These are phyloP conservation scores for Orychophragmus violaceus DNA, from an alignment of 345 rosid species.

Conservation along the genomic window DNA sequence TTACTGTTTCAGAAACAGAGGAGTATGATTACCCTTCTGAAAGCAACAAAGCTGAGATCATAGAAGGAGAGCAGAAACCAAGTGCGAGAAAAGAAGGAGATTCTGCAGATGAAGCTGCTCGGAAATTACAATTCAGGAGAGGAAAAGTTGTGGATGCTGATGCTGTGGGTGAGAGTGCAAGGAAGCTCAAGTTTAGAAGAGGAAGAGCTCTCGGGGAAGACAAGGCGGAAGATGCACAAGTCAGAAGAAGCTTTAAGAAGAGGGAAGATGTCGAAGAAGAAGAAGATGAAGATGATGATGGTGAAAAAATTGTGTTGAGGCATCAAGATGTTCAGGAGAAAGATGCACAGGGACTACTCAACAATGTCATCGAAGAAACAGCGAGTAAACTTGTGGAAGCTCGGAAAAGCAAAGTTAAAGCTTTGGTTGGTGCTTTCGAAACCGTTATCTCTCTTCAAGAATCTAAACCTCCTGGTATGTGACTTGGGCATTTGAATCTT, in stretches of 20 bases:
- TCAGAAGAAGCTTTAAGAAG: slow-evolving; percentile 50
- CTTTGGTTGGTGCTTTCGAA: slow-evolving; percentile 96
- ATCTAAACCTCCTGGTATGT: slow-evolving; percentile 31
- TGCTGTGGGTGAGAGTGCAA: slow-evolving; percentile 42
- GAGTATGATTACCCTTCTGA: slow-evolving; percentile 32
- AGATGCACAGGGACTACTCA: slow-evolving; percentile 61
- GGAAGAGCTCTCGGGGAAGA: slow-evolving; percentile 44
- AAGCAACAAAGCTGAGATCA: slow-evolving; percentile 34
- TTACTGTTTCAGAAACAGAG: slow-evolving; percentile 35
- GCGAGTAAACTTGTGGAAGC: slow-evolving; percentile 80
- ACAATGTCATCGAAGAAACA: slow-evolving; percentile 90
- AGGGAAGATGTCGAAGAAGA: slow-evolving; percentile 33
- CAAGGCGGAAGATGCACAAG: slow-evolving; percentile 35
- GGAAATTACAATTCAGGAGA: slow-evolving; percentile 58
- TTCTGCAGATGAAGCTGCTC: slow-evolving; percentile 37
- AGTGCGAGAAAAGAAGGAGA: slow-evolving; percentile 27
- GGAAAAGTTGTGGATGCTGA: slow-evolving; percentile 59
- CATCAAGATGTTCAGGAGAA: slow-evolving; percentile 75
- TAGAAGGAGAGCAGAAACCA: slow-evolving; percentile 36
- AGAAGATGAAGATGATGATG: slow-evolving; percentile 19
- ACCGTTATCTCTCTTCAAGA: slow-evolving; percentile 88
- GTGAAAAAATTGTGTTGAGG: slow-evolving; percentile 59
- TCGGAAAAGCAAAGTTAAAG: slow-evolving; percentile 88
- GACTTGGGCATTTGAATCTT: slow-evolving; percentile 1
- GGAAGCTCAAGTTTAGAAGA: slow-evolving; percentile 68